Base-by-base conservation (phyloP, 345 rosid species). In the Gossypium raimondii region DNA sequence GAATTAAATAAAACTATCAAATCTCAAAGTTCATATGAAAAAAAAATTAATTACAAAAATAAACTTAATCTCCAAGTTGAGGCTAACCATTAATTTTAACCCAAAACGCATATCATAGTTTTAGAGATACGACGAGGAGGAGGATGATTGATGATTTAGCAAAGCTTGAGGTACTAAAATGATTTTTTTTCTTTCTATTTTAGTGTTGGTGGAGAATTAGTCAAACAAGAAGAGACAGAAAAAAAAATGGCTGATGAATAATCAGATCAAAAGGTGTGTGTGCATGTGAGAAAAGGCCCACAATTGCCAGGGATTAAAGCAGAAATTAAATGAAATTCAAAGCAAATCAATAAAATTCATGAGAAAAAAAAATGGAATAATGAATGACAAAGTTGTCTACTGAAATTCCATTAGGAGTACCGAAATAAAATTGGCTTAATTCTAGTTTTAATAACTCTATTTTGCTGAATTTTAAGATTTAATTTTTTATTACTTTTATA, bases 251-350 rank as follows among this genome's bases (percentile, higher is more conserved):
- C n/a, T 34, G 73, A 52, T 27, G 4, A 9, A 20, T 34, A 34
- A 67, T 73, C 61, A 34, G 76, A 63, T 67, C 52, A 66, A 67
- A 73, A 78, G 53, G 73, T 34, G 41, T 34, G 57, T 43, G 18
- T 47, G 66, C 72, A 74, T 74, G 77, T 78, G 77, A 73, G 58
- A 27, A 74, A 38, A 51, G 74, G 63, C 66, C 81, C 81, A 68
- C 70, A 73, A 65, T 58, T 51, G 43, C 58, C 50, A 57, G 45
- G 62, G 62, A 9, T 22, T 3, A 20, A 72, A 73, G 60, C 76
- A 45, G 11, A 29, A 68, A 50, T 24, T 68, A 55, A 55, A 55
- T 18, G 25, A 55, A 18, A 55, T n/a, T 55, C 3, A 12, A 24
- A 64, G 17, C 50, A 13, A 55, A 57, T 51, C 20, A 11, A 20